Base-by-base conservation (phyloP, 768 basidiomycete species). In the Gelatoporia subvermispora region DNA sequence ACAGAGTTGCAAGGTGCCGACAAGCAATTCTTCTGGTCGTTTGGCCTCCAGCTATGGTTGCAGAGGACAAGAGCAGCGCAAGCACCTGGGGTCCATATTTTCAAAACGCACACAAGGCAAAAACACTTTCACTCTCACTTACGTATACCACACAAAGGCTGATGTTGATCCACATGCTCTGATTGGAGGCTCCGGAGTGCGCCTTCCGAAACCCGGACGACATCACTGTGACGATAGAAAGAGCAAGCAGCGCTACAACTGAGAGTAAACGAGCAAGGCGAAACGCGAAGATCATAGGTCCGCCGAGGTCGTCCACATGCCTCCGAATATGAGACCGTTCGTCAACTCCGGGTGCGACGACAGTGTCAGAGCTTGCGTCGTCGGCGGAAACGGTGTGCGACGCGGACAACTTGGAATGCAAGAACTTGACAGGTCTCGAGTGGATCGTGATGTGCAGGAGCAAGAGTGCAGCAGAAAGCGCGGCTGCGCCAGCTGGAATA, bases 1-100 rank as follows among this genome's bases (percentile, higher is more conserved):
- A 64, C 2, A 84, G 55, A n/a, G 65, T 58, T 44, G 70, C 73
- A 48, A 79, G 62, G 57, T 85, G 82, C 8, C 63, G 63, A 21
- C 69, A 71, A 3, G 65, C 62, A n/a, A 58, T n/a, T 2, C 20
- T 50, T n/a, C 49, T 56, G n/a, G 53, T 35, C 5, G 34, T 24
- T 13, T 35, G 48, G n/a, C 48, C 45, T 9, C 56, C 47, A 8
- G 53, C 49, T 2, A 61, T 37, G 8, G 61, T 42, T 1, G 60
- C 24, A 3, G 63, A 43, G 2, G 60, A 52, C 49, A 64, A 49
- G 17, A 63, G 45, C 2, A 60, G 52, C 4, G 60, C 52, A 47
- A 60, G 63, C 2, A 50, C 45, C 62, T 64, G n/a, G n/a, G n/a
- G n/a, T n/a, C n/a, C n/a, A n/a, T n/a, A n/a, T n/a, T n/a, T n/a